phyloP scores from a whole-genome alignment of 2,329 filamentous ascomycete genomes.

The Pyrenophora seminiperda region DNA sequence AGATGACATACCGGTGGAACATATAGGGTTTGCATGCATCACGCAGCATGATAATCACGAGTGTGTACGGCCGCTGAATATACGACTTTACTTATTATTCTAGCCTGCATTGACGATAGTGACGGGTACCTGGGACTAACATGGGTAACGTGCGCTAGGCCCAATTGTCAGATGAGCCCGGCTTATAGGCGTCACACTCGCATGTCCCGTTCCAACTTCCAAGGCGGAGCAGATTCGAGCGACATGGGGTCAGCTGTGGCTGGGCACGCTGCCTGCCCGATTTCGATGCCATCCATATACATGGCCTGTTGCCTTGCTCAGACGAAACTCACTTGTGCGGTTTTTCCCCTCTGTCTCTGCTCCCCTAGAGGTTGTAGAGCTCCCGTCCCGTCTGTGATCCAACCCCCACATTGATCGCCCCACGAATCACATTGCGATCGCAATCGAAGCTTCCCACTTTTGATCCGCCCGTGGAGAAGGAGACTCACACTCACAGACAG shows the following conservation, averaged over 20 bases:
- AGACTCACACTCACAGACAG: constrained; percentile 5
- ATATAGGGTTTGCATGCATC: constrained; percentile 24
- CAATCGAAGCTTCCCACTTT: constrained; percentile 21
- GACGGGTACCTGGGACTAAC: constrained; percentile 30
- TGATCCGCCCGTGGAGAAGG: constrained; percentile 3
- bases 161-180: constrained; percentile 20
- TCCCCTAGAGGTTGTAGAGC: constrained; percentile 9
- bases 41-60: constrained; percentile 35
- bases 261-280: constrained; percentile 35
- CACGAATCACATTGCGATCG: constrained; percentile 44
- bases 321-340: constrained; percentile 24
- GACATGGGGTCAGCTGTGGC: constrained; percentile 40
- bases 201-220: constrained; percentile 34
- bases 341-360: background rate
- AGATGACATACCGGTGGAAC: constrained; percentile 18
- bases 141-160: constrained; percentile 21
- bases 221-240: constrained; percentile 32
- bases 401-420: constrained; percentile 36
- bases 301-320: constrained; percentile 22
- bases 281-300: constrained; percentile 23
- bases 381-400: constrained; percentile 14
- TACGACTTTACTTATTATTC: constrained; percentile 10
- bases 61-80: constrained; percentile 19
- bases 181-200: constrained; percentile 25
- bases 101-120: constrained; percentile 12